Evolutionary conservation across 2,329 filamentous ascomycete species (phyloP).

Genomic region (Hypoxylon sp.): DNA sequence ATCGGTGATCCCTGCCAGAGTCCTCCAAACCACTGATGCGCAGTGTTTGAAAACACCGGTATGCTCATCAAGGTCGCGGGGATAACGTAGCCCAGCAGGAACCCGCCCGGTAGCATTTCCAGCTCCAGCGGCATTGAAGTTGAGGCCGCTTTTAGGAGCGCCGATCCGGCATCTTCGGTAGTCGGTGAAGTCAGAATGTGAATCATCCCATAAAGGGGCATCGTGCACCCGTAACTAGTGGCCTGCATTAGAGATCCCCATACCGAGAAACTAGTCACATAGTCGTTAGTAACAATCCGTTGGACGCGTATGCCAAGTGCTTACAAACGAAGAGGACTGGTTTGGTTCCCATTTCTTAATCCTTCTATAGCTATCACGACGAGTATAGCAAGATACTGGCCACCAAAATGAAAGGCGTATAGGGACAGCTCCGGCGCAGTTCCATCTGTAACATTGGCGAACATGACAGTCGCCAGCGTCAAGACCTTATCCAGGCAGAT

Average conservation of each 20-base stretch:
- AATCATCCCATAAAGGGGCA: conserved; percentile 34
- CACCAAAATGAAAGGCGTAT: conserved; percentile 33
- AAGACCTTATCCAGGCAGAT: conserved; percentile 26
- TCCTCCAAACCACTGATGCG: conserved; percentile 35
- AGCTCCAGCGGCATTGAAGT: conserved; percentile 14
- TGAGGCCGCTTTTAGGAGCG: conserved; percentile 12
- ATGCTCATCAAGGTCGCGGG: conserved; percentile 32
- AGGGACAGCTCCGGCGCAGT: conserved; percentile 26
- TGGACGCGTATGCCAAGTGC: neutral
- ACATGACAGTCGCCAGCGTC: conserved; percentile 32
- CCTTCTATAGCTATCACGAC: conserved; percentile 30
- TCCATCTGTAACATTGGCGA: conserved; percentile 33
- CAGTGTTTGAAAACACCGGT: conserved; percentile 23
- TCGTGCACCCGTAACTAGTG: conserved; percentile 31
- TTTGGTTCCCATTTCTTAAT: conserved; percentile 26
- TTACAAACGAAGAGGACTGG: conserved; percentile 30
- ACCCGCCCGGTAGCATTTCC: conserved; percentile 16
- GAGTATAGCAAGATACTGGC: conserved; percentile 34
- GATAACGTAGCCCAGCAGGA: conserved; percentile 27
- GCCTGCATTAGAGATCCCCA: conserved; percentile 32
- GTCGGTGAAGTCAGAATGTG: conserved; percentile 25
- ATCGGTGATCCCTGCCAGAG: conserved; percentile 34
- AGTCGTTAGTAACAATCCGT: conserved; percentile 5
- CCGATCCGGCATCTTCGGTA: conserved; percentile 14
- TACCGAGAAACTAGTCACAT: conserved; percentile 22